Conservation (phyloP, 1,139 yeast genomes). For the Debaryomyces udenii region DNA sequence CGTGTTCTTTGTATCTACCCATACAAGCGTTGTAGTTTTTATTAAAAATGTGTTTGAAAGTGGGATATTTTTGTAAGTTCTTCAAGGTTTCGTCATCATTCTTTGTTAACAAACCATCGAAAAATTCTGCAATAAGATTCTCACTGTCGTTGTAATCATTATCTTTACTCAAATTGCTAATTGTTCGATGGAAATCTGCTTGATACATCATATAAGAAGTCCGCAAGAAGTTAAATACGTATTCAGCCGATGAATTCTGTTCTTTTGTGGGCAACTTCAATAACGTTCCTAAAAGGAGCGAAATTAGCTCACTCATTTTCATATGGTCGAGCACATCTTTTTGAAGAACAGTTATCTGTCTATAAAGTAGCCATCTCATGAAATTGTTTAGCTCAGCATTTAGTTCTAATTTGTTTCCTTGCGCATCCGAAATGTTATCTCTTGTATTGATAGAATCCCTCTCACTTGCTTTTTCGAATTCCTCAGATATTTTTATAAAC, state of each 20-base stretch:
- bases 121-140: slow-evolving; percentile 31
- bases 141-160: slow-evolving; percentile 16
- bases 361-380: slow-evolving; percentile 41
- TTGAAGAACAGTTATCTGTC: slow-evolving; percentile 46
- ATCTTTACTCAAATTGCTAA: slow-evolving; percentile 21
- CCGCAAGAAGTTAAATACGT: slow-evolving; percentile 41
- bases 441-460: slow-evolving; percentile 2
- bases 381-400: slow-evolving; percentile 22
- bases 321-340: slow-evolving; percentile 33
- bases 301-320: slow-evolving; percentile 34
- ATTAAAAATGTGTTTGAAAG: slow-evolving; percentile 30
- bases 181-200: slow-evolving; percentile 25
- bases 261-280: slow-evolving; percentile 22
- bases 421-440: slow-evolving; percentile 4
- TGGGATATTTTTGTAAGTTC: slow-evolving; percentile 34
- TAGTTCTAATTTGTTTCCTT: slow-evolving; percentile 5
- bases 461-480: slow-evolving; percentile 5
- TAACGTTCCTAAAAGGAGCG: slow-evolving; percentile 34
- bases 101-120: slow-evolving; percentile 30
- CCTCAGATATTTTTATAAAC: slow-evolving; percentile 9
- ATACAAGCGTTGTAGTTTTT: slow-evolving; percentile 27
- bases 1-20: slow-evolving; percentile 23
- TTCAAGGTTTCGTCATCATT: slow-evolving; percentile 44
- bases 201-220: slow-evolving; percentile 39
- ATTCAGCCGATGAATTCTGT: slow-evolving; percentile 25